These are phyloP conservation scores for Trichosporon sp. DNA, from an alignment of 1,284 basidiomycete species.

Conservation along the genomic window DNA sequence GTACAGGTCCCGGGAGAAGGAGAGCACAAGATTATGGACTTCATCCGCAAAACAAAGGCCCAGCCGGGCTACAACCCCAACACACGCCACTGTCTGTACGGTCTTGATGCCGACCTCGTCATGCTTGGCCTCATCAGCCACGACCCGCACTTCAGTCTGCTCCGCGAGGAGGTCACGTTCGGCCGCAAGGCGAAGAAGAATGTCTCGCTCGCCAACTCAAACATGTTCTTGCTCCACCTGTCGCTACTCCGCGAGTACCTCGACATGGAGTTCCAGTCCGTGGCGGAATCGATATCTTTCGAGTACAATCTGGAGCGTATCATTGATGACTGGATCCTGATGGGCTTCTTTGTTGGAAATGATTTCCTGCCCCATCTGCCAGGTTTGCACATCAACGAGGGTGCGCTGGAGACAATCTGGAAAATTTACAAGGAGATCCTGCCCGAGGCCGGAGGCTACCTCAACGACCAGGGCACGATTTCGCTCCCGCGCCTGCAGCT, in stretches of 20 bases:
- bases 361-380: conserved; percentile 96
- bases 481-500: conserved; percentile 74
- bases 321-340: conserved; percentile 95
- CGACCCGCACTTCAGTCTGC: conserved; percentile 95
- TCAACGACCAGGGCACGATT: conserved; percentile 86
- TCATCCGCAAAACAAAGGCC: conserved; percentile 87
- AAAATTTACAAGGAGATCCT: conserved; percentile 90
- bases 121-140: conserved; percentile 97
- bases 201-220: conserved; percentile 73
- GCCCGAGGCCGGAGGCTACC: conserved; percentile 76
- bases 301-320: conserved; percentile 79
- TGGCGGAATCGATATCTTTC: conserved; percentile 59
- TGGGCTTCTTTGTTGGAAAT: conserved; percentile 95
- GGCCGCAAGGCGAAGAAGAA: conserved; percentile 72
- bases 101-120: conserved; percentile 95
- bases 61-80: conserved; percentile 74
- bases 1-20: conserved; percentile 80
- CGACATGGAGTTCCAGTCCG: conserved; percentile 77
- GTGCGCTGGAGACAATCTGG: conserved; percentile 85
- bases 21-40: conserved; percentile 99
- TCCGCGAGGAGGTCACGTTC: conserved; percentile 98
- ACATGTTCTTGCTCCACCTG: conserved; percentile 91
- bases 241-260: conserved; percentile 95
- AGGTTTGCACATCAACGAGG: conserved; percentile 95
- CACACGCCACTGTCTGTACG: conserved; percentile 87